These are phyloP conservation scores for Antonospora locustae DNA, from an alignment of 371 early-diverging fungal species.

Conservation along the genomic window DNA sequence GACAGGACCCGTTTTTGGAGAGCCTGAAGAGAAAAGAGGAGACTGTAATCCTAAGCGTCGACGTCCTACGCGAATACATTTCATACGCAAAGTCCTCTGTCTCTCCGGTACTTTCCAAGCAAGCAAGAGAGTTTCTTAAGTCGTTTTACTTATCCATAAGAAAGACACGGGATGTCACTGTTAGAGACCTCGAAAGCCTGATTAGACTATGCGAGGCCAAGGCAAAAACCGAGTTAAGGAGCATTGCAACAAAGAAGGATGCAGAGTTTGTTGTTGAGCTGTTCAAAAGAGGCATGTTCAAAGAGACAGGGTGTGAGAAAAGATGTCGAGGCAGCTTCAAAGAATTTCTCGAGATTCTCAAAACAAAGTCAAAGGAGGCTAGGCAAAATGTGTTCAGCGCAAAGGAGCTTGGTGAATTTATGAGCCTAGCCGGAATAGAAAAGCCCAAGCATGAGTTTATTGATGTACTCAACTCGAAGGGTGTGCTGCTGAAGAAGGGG, in stretches of 20 bases:
- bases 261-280: conserved; percentile 42
- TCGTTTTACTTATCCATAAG: conserved; percentile 30
- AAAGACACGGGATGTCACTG: conserved; percentile 18
- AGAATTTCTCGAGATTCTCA: conserved; percentile 19
- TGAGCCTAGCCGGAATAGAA: conserved; percentile 5
- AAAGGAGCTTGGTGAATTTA: conserved; percentile 17
- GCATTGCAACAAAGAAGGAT: conserved; percentile 37
- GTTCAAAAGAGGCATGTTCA: conserved; percentile 25
- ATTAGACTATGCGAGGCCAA: conserved; percentile 44
- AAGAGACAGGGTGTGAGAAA: conserved; percentile 3
- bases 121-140: conserved; percentile 36
- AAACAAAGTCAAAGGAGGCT: conserved; percentile 2
- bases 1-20: conserved; percentile 2
- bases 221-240: conserved; percentile 45
- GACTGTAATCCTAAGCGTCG: conserved; percentile 56
- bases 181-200: conserved; percentile 43
- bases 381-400: not conserved
- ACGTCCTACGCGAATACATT: conserved; percentile 57
- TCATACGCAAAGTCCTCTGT: conserved; percentile 43
- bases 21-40: conserved; percentile 53
- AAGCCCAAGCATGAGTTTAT: conserved; percentile 19
- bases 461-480: conserved; percentile 38
- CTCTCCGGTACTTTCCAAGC: conserved; percentile 41
- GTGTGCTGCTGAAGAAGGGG: conserved; percentile 38
- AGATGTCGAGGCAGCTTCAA: conserved; percentile 9